Evolutionary conservation across 805 yeast genomes (phyloP), one percentile per base, ranked within the genome.

Genomic region (Saccharomycopsis sp.): DNA sequence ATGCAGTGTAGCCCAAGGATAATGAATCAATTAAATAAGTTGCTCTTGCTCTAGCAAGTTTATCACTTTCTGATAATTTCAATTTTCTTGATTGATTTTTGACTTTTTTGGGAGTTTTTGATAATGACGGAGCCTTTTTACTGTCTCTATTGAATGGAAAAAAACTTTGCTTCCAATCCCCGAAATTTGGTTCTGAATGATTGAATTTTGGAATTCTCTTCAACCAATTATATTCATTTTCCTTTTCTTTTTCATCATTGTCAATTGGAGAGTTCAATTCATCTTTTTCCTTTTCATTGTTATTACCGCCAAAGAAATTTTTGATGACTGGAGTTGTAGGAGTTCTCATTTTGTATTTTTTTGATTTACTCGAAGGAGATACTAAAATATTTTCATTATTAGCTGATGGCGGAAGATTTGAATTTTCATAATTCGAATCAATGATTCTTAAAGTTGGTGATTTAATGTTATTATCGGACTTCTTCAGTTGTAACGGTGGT

Each of bases 1-100:
- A 78, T 2, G 84, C 80, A 0, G 95, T 88, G 10, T 79, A 67
- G 9, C 83, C 94, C 3, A 81, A 62, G 5, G 72, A 51, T 44
- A 84, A 61, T 21, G 82, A 69, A 25, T 67, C 64, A 10, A 77
- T 58, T 34, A 76, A 49, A 49, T 28, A 26, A 28, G 31, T 40
- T 17, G 49, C 47, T 14, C 49, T 32, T 4, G 17, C 29, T 23
- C 45, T 36, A 6, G 45, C 44, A 3, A 35, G 29, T 18, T 28
- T 20, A 20, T 41, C 47, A 34, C 35, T 32, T 32, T 36, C 42
- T 5, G 42, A 36, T 6, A 36, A n/a, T 21, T 40, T 39, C 19
- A 34, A 40, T 21, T 21, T 35, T 30, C 25, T 37, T 6, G 43
- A 21, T 6, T 19, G 21, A 13, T 30, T 33, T 23, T 28, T 25